Evolutionary conservation across 371 early-diverging fungal genomes (phyloP).

Genomic region (Syncephalastrum contaminatum): DNA sequence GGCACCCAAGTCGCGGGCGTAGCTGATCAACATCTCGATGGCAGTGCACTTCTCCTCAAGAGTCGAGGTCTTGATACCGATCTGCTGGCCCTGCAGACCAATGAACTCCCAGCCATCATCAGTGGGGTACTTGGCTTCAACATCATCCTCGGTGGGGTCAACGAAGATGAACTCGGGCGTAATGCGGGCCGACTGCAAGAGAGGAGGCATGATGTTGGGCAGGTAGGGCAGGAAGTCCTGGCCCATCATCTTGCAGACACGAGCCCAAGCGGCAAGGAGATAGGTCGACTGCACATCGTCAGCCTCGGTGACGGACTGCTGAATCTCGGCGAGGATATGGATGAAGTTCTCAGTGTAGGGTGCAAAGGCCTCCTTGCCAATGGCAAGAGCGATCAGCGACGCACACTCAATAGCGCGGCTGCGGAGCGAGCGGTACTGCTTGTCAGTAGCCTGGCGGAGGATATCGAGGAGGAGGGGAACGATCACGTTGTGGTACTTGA

Average conservation of each 20-base stretch:
- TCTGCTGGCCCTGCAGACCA: constrained; percentile 82
- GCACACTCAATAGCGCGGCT: constrained; percentile 97
- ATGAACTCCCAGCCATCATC: constrained; percentile 98
- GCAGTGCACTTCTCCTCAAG: constrained; percentile 97
- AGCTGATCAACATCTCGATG: constrained; percentile 95
- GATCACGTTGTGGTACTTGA: constrained; percentile 86
- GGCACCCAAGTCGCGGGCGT: constrained; percentile 88
- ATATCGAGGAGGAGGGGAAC: constrained; percentile 92
- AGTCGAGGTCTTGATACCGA: constrained; percentile 93
- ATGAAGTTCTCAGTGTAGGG: constrained; percentile 79
- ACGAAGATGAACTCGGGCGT: constrained; percentile 93
- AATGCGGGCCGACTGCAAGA: constrained; percentile 78
- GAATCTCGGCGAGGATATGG: constrained; percentile 76
- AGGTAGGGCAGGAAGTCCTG: constrained; percentile 92
- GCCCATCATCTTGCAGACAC: constrained; percentile 93
- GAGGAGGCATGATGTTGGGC: constrained; percentile 91
- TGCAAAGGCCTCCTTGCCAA: constrained; percentile 85
- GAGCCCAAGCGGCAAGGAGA: constrained; percentile 93
- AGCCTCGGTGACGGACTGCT: constrained; percentile 74
- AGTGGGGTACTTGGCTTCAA: constrained; percentile 78
- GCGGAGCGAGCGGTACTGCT: constrained; percentile 86
- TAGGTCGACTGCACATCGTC: constrained; percentile 93
- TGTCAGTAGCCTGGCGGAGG: constrained; percentile 76
- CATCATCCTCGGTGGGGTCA: constrained; percentile 81
- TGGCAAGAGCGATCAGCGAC: constrained; percentile 87